Conservation (phyloP, 139 green algal species). For the Chlamydomonas eustigma region DNA sequence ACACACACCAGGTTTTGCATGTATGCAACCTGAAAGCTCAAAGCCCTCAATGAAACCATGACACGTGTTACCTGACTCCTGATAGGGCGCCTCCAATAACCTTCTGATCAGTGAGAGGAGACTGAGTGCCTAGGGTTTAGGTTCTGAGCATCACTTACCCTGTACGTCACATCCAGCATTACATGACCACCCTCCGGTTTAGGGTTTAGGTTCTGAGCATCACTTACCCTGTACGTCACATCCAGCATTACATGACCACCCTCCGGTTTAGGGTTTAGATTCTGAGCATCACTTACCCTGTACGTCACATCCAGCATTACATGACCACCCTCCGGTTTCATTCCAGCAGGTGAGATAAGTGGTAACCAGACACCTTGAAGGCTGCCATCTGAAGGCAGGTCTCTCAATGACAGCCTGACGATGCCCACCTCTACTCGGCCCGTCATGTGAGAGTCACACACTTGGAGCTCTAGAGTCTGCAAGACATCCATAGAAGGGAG, state of each 20-base stretch:
- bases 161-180: conserved; percentile 73
- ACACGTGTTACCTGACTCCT: no score
- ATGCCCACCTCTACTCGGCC: conserved; percentile 72
- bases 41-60: no score
- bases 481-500: no score
- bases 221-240: conserved; percentile 67
- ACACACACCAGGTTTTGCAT: no score
- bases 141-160: no score
- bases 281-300: conserved; percentile 59
- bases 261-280: background rate
- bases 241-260: conserved; percentile 68
- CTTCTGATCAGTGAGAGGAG: no score
- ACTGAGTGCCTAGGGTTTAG: no score
- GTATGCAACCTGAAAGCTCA: no score
- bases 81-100: no score
- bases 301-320: conserved; percentile 73
- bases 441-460: conserved; percentile 81
- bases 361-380: conserved; percentile 69
- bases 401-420: conserved; percentile 50
- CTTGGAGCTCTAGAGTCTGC: conserved; percentile 73
- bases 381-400: conserved; percentile 11
- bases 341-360: conserved; percentile 7
- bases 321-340: conserved; percentile 41
- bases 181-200: conserved; percentile 62
- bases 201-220: no score